phyloP scores from a whole-genome alignment of 139 green algal species.

The Chlorella ohadii region DNA sequence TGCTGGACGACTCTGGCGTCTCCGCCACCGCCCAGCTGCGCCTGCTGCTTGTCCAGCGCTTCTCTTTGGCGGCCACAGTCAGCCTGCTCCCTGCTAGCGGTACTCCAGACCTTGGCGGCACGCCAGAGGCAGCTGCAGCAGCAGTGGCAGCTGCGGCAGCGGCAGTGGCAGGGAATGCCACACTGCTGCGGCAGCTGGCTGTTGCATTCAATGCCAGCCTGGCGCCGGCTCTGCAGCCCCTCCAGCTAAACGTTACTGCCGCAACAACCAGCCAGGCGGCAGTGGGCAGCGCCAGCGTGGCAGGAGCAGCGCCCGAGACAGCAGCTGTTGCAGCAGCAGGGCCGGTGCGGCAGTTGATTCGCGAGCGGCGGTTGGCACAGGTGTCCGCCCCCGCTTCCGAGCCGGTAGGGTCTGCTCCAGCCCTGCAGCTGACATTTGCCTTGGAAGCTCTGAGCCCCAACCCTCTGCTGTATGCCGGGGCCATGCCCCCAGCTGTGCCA shows the following conservation, averaged over 20 bases:
- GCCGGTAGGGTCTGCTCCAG: neutral
- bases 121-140: neutral
- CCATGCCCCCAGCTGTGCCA: neutral
- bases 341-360: neutral
- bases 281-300: neutral
- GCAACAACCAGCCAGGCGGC: neutral
- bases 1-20: neutral
- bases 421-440: neutral
- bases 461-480: neutral
- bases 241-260: neutral
- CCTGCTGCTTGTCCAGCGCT: neutral
- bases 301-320: neutral
- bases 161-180: neutral
- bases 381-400: neutral
- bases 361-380: neutral
- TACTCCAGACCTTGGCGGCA: neutral
- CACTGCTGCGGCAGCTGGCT: neutral
- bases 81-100: neutral
- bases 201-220: neutral
- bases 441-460: neutral
- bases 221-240: neutral
- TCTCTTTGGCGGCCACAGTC: neutral
- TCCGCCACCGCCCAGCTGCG: neutral
- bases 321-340: neutral
- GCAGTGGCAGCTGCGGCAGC: neutral